Evolutionary conservation across 306 rosid species (phyloP).

Genomic region (Prunus davidiana): DNA sequence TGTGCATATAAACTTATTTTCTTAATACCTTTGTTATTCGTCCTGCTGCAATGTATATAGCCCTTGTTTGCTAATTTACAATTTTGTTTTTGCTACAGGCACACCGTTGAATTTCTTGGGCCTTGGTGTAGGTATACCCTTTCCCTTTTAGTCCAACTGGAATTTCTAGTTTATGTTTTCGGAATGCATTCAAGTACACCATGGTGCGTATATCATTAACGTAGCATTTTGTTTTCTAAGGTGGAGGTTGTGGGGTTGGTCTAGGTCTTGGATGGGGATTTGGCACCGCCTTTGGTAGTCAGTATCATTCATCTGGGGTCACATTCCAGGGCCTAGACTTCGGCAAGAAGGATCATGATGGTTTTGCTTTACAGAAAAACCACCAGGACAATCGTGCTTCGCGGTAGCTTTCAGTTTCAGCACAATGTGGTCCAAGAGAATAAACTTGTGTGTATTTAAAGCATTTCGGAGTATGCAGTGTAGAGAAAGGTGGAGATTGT

Average conservation of each 20-base stretch:
- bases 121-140: conserved; percentile 75
- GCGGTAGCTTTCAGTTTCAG: conserved; percentile 12
- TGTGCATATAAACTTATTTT: neutral
- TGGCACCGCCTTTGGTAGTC: conserved; percentile 86
- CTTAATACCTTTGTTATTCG: neutral
- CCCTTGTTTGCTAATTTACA: conserved; percentile 20
- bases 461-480: neutral
- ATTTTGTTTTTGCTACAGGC: conserved; percentile 45
- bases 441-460: too few species aligned
- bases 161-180: conserved; percentile 1
- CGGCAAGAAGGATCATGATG: conserved; percentile 42
- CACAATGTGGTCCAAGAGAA: neutral
- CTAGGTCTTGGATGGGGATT: conserved; percentile 99
- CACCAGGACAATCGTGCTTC: conserved; percentile 33
- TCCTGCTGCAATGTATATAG: neutral
- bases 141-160: conserved; percentile 9
- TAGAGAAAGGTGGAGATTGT: neutral
- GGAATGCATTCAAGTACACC: neutral
- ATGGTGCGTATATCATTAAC: neutral
- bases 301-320: conserved; percentile 66
- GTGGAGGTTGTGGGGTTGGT: conserved; percentile 99
- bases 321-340: conserved; percentile 73
- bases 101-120: conserved; percentile 89
- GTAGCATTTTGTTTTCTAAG: conserved; percentile 39
- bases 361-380: conserved; percentile 26